These are phyloP conservation scores for Fraxinus cuspidata DNA, from an alignment of 257 asterid species.

Conservation along the genomic window DNA sequence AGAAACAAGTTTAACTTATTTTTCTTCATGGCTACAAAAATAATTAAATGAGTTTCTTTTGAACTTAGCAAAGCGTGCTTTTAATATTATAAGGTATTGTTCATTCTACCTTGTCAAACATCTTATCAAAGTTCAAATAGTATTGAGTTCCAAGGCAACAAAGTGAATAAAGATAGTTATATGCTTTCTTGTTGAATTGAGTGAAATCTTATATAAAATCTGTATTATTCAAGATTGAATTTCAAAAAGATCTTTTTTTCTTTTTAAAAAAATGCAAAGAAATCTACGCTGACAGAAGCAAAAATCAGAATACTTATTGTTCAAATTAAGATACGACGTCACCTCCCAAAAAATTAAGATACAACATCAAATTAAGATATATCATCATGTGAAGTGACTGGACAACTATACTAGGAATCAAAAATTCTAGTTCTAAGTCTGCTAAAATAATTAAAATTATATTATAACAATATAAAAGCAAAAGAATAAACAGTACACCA, in stretches of 20 bases:
- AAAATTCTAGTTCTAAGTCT: no score
- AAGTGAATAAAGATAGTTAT: background rate
- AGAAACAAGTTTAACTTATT: no score
- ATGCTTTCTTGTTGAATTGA: background rate
- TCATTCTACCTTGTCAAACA: background rate
- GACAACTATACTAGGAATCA: background rate
- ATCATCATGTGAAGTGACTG: background rate
- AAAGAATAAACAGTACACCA: no score
- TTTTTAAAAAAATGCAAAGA: background rate
- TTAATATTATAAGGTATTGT: background rate
- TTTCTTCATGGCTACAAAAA: no score
- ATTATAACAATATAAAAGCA: no score
- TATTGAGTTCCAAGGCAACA: background rate
- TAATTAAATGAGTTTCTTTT: background rate
- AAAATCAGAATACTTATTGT: background rate
- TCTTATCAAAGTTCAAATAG: no score
- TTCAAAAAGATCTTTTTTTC: no score
- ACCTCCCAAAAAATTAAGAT: background rate
- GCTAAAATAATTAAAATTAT: no score
- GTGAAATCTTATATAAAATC: background rate
- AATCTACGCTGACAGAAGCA: no score
- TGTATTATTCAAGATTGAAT: background rate
- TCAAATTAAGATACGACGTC: background rate
- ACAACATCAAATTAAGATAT: no score
- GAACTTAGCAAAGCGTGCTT: background rate